phyloP scores from a whole-genome alignment of 768 basidiomycete genomes.

The Auricularia heimuer region DNA sequence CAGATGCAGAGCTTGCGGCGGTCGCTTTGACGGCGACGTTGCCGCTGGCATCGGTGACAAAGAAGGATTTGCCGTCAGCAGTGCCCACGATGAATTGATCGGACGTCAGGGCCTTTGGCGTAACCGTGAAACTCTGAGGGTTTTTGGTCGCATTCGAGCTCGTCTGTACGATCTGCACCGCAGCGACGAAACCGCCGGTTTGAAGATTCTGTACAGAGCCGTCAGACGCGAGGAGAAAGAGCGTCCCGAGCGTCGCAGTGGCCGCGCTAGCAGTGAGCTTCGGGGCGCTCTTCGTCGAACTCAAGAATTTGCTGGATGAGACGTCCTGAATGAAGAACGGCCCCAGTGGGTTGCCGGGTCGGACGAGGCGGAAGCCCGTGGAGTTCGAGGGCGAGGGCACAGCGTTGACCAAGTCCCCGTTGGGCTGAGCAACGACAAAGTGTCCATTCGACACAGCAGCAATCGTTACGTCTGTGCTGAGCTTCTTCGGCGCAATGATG shows the following conservation, averaged over 20 bases:
- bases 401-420: neutral
- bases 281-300: neutral
- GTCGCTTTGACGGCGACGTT: neutral
- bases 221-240: neutral
- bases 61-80: neutral
- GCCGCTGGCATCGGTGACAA: neutral
- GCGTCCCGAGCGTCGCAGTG: neutral
- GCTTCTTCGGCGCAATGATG: neutral
- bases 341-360: neutral
- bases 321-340: neutral
- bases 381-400: neutral
- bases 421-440: neutral
- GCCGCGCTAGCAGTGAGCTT: neutral
- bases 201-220: neutral
- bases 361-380: neutral
- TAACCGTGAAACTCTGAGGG: neutral
- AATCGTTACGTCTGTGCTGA: neutral
- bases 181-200: neutral
- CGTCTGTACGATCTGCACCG: neutral
- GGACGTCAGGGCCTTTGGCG: neutral
- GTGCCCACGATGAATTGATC: neutral
- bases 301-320: neutral
- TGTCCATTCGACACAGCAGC: neutral
- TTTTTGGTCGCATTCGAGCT: neutral
- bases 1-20: neutral